Base-by-base conservation (phyloP, 2,329 filamentous ascomycete genomes). In the Colletotrichum navitas region DNA sequence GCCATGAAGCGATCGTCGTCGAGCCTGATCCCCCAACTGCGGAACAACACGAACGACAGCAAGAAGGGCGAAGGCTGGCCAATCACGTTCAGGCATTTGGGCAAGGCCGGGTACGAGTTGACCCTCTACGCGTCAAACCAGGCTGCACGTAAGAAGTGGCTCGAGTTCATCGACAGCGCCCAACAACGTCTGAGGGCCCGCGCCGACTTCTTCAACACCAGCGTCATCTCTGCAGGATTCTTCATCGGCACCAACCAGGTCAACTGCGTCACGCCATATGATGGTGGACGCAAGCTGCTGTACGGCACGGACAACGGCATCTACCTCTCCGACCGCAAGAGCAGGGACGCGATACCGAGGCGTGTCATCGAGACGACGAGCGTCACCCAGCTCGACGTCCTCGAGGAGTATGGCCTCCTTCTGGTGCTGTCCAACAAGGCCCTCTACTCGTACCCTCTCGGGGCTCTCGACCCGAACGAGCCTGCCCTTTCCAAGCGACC, bases 271-370 rank as follows among this genome's bases (percentile, higher is more conserved):
- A 93, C 96, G 64, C 96, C 96, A 45, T 95, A 95, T 77, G 95
- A 99, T 83, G 96, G 96, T 77, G 96, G 96, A 29, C 91, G 96
- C 64, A 99, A 99, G 83, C 84, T 99, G 75, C 92, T 98, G 61
- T 95, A 95, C 78, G 96, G 95, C 69, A 99, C 96, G 21, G 96
- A 99, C 81, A 94, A 91, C 77, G 96, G 96, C 71, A 93, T 99
- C 61, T 99, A 94, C 80, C 86, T 98, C 36, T 94, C 93, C 45
- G 96, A 99, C 77, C 92, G 96, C 66, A 95, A 94, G 84, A 91
- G 93, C 52, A 97, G 94, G 81, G 94, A 97, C 83, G 91, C 80
- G 85, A 88, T 79, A 82, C 96, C 96, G 7, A 91, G 91, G 76
- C 90, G 94, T 66, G 94, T 97, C 43, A 88, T 99, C 66, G 96